Evolutionary conservation across 768 basidiomycete species (phyloP), one percentile per base, ranked within the genome.

Genomic region (Agaricus subrufescens): DNA sequence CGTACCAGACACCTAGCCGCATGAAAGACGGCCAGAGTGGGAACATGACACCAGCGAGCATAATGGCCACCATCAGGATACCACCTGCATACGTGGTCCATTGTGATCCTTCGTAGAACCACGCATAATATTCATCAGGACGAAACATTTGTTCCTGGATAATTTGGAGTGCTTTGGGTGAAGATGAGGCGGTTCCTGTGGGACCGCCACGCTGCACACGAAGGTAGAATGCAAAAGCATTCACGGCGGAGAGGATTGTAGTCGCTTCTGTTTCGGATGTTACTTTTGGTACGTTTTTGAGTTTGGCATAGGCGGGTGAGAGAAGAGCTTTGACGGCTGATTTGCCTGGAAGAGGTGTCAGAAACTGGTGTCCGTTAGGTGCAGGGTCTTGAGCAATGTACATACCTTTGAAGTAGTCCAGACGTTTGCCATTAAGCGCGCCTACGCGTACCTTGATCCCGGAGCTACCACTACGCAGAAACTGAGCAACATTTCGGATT

Each of bases 31-130:
- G 97, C 97, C 97, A 99, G 14, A 99, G 80, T 3, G 97, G 97
- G 84, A 97, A 99, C 94, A 99, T 97, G 66, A 98, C 95, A 1
- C 91, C 95, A 4, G 89, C 94, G 43, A 99, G 86, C 78, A 98
- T 93, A 67, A 98, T 77, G 42, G 79, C 83, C 57, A 98, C 94
- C 91, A 99, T 94, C 29, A 85, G 84, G 11, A 89, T 75, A 15
- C 91, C 96, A 42, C 94, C 92, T 9, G 93, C 83, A 66, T 96
- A 92, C 6, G 91, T 95, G 62, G 88, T 91, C 84, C 93, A 87
- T 65, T 96, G 94, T 12, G 91, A 91, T 43, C 93, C 91, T 58
- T 94, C 92, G 70, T 94, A 92, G 72, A 98, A 93, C 96, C 96
- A 99, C 29, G 89, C 94, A 70, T 91, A 98, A 73, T 95, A 94